Evolutionary conservation across 768 basidiomycete species (phyloP).

Genomic region (Mycena sanguinolenta): DNA sequence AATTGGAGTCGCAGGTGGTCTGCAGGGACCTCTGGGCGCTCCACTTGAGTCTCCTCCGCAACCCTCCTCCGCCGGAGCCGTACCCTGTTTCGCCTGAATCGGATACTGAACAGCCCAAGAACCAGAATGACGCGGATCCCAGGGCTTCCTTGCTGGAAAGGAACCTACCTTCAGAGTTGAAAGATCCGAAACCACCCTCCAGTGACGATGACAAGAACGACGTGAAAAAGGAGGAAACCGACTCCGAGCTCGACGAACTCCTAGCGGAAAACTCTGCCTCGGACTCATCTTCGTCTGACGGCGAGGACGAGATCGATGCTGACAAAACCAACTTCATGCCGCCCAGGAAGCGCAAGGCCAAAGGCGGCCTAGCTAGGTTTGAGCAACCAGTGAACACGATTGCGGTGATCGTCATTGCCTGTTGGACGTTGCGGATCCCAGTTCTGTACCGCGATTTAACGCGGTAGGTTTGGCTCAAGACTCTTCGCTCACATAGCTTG

Average conservation of each 20-base stretch:
- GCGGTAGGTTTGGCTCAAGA: conserved; percentile 48
- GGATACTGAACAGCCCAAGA: conserved; percentile 1
- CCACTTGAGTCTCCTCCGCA: conserved; percentile 72
- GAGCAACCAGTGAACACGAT: conserved; percentile 65
- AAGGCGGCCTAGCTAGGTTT: conserved; percentile 39
- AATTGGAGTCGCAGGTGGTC: conserved; percentile 60
- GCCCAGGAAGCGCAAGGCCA: conserved; percentile 21
- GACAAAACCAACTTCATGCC: conserved; percentile 16
- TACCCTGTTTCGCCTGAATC: conserved; percentile 58
- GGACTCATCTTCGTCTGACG: conserved; percentile 52
- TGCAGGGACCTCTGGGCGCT: conserved; percentile 88
- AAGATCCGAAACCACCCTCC: conserved; percentile 29
- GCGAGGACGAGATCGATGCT: conserved; percentile 43
- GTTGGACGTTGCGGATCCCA: conserved; percentile 86
- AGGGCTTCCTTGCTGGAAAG: conserved; percentile 14
- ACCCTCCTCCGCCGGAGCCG: conserved; percentile 74
- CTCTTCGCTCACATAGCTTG: conserved; percentile 5
- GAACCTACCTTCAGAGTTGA: conserved; percentile 15
- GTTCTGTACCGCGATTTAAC: conserved; percentile 82
- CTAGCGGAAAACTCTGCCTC: conserved; percentile 59
- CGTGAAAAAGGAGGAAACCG: conserved; percentile 40
- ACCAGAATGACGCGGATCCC: conserved; percentile 26
- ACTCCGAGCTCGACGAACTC: conserved; percentile 57
- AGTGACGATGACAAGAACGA: conserved; percentile 40
- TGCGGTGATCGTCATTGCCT: conserved; percentile 78